Base-by-base conservation (phyloP, 345 rosid genomes). In the Citrus trifoliata region DNA sequence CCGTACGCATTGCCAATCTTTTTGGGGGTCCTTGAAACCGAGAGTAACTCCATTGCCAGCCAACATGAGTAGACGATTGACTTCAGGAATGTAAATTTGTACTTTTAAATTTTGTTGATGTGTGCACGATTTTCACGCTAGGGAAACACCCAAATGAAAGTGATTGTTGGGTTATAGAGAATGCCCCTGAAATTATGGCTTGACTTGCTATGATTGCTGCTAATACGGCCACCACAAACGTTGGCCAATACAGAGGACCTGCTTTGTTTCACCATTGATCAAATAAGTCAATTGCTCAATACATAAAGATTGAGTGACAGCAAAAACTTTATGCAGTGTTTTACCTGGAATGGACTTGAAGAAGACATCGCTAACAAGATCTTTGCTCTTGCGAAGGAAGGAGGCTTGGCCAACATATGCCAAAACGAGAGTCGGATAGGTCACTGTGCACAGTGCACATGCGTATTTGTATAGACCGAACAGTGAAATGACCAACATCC, bases 1-100 rank as follows among this genome's bases (percentile, higher is more conserved):
- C 95, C 95, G 46, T 88, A 89, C 3, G 93, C 93, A 46, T 91
- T 83, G 82, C 89, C 88, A 9, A 89, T 87, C 66, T 80, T 79
- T 28, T 32, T 63, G 0, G 90, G 90, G 87, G 62, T 80, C 83
- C 74, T 53, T 79, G 82, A 89, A 87, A n/a, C 89, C 88, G 30
- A 82, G 70, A 6, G 89, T 91, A 74, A 88, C 87, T 0, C 76
- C 86, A 0, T 87, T 66, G 24, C 88, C 85, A 42, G 90, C 89
- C 3, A 91, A 2, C 90, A 87, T 91, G 5, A 91, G 83, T 2
- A 89, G 59, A 59, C 80, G 81, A 73, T 91, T 89, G 51, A 88
- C 37, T 67, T 89, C 91, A 0, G 93, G 93, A 5, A 89, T 80
- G 63, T 87, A 89, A 67, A 88, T 87, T 60, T 89, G 93, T 9